Percentiles rank a stretch among this genome's conserved stretches.
phyloP scores from a whole-genome alignment of 2,329 filamentous ascomycete genomes.

The Tolypocladium pustulatum region DNA sequence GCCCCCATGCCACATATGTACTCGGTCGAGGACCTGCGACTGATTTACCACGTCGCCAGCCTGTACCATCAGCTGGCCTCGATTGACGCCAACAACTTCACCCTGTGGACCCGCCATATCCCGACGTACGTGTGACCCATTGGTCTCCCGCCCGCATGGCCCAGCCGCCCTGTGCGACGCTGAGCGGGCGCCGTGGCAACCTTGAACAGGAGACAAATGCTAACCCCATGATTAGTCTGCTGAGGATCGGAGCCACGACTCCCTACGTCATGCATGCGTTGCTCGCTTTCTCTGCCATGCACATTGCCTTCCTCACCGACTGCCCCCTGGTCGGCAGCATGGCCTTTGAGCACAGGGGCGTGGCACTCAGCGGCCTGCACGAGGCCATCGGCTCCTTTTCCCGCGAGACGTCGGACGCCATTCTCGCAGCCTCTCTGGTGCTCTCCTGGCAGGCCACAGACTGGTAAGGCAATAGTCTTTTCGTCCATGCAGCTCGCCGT shows the following conservation, averaged over 20 bases:
- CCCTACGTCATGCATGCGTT: slow-evolving; percentile 91
- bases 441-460: slow-evolving; percentile 95
- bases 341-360: slow-evolving; percentile 78
- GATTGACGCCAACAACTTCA: slow-evolving; percentile 72
- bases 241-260: slow-evolving; percentile 72
- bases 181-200: slow-evolving; percentile 4
- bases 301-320: slow-evolving; percentile 81
- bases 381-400: slow-evolving; percentile 81
- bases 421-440: slow-evolving; percentile 82
- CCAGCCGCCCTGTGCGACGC: slow-evolving; percentile 1
- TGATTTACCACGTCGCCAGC: slow-evolving; percentile 84
- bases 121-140: slow-evolving; percentile 58
- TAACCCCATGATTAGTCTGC: slow-evolving; percentile 17
- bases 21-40: slow-evolving; percentile 66
- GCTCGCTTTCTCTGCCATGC: slow-evolving; percentile 86
- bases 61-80: slow-evolving; percentile 74
- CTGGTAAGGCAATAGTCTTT: slow-evolving; percentile 53
- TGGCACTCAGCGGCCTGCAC: slow-evolving; percentile 78
- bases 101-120: slow-evolving; percentile 86
- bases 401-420: slow-evolving; percentile 76
- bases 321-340: slow-evolving; percentile 79
- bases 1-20: slow-evolving; percentile 63
- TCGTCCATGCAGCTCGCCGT: not conserved
- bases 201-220: not conserved
- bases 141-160: not conserved